Conservation (phyloP, 352 stramenopile species). For the Pythium volutum region DNA sequence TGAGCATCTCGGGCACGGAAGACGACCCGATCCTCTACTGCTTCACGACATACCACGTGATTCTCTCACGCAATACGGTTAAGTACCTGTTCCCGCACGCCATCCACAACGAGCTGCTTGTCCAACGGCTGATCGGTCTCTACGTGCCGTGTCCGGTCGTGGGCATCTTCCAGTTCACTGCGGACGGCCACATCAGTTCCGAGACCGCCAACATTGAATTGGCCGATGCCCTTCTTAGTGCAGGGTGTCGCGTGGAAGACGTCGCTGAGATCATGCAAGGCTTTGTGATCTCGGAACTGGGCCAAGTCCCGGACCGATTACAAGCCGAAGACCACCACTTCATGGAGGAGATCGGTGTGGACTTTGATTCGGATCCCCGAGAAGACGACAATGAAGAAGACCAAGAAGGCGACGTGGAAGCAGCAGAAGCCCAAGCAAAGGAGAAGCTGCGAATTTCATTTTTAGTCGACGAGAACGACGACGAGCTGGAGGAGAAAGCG, state of each 20-base stretch:
- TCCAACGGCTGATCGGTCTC: slow-evolving; percentile 26
- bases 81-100: slow-evolving; percentile 29
- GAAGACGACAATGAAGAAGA: slow-evolving; percentile 8
- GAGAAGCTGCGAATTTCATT: slow-evolving; percentile 29
- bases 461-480: slow-evolving; percentile 18
- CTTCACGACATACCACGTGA: slow-evolving; percentile 27
- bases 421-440: slow-evolving; percentile 15
- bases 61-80: slow-evolving; percentile 26
- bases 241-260: slow-evolving; percentile 21
- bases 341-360: slow-evolving; percentile 21
- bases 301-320: slow-evolving; percentile 19
- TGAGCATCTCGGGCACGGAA: slow-evolving; percentile 24
- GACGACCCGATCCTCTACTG: slow-evolving; percentile 29
- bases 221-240: slow-evolving; percentile 21
- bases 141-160: slow-evolving; percentile 22
- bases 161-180: slow-evolving; percentile 23
- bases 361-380: slow-evolving; percentile 8
- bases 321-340: slow-evolving; percentile 24
- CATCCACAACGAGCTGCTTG: slow-evolving; percentile 24
- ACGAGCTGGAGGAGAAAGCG: slow-evolving; percentile 21
- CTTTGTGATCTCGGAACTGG: slow-evolving; percentile 19
- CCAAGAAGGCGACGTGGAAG: neutral
- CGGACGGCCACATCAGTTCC: slow-evolving; percentile 21
- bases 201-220: slow-evolving; percentile 26
- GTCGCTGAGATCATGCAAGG: slow-evolving; percentile 24